These are phyloP conservation scores for Babesia gibsoni DNA, from an alignment of 169 alveolate species.

Conservation along the genomic window DNA sequence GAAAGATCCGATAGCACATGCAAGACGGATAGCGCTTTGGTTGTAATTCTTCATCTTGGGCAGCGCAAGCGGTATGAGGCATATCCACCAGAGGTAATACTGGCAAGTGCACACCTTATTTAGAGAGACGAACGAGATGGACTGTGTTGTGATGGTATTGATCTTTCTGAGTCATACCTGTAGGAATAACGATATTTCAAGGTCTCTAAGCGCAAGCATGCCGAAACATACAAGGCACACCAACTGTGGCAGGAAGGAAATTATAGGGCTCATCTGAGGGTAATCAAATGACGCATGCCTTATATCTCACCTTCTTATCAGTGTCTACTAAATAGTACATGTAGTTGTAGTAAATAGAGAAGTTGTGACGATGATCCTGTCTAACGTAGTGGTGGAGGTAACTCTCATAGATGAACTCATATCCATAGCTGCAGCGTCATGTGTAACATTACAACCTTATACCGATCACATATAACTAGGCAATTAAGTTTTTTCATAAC, in stretches of 20 bases:
- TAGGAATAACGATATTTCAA: constrained; percentile 37
- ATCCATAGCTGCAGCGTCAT: constrained; percentile 79
- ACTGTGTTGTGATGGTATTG: constrained; percentile 2
- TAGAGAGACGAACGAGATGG: constrained; percentile 55
- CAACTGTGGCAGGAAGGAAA: constrained; percentile 51
- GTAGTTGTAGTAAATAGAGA: constrained; percentile 92
- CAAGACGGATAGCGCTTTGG: background rate
- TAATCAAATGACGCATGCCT: too few relatives aligned
- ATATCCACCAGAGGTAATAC: constrained; percentile 65
- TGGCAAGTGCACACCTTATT: constrained; percentile 64
- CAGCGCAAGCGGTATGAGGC: constrained; percentile 53
- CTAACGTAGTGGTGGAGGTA: constrained; percentile 93
- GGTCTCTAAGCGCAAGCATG: constrained; percentile 35
- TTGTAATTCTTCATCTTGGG: background rate
- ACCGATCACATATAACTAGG: background rate
- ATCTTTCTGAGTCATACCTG: constrained; percentile 22
- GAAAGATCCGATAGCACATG: background rate
- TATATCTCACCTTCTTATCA: constrained; percentile 64
- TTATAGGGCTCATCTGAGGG: constrained; percentile 30
- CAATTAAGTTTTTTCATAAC: background rate
- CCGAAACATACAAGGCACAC: constrained; percentile 37
- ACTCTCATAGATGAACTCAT: constrained; percentile 89
- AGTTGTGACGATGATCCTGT: constrained; percentile 96
- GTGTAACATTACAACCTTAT: background rate
- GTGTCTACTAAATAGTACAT: constrained; percentile 81